Percentiles rank a stretch among this genome's conserved stretches.
Conservation (phyloP, 306 rosid species). For the Pachyrhizus erosus region DNA sequence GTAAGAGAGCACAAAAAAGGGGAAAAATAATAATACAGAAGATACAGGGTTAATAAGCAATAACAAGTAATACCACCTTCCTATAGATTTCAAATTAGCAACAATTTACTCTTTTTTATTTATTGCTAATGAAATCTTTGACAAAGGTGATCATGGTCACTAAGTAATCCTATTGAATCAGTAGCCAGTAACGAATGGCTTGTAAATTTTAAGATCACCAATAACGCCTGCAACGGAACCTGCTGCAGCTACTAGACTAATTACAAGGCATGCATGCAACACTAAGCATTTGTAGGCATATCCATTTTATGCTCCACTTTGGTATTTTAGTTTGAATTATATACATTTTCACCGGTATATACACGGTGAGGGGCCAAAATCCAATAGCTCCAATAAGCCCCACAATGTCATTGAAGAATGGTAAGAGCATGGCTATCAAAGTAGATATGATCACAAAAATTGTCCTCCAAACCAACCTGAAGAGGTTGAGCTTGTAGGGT, state of each 20-base stretch:
- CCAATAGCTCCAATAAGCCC: slow-evolving; percentile 55
- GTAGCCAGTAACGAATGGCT: slow-evolving; percentile 44
- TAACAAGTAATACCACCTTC: background rate
- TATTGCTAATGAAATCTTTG: slow-evolving; percentile 35
- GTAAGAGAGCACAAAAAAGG: background rate
- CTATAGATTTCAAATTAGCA: slow-evolving; percentile 28
- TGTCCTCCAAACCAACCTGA: slow-evolving; percentile 56
- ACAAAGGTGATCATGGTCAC: slow-evolving; percentile 30
- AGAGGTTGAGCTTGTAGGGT: slow-evolving; percentile 46
- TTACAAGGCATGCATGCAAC: slow-evolving; percentile 37
- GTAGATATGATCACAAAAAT: slow-evolving; percentile 44
- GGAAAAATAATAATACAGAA: background rate
- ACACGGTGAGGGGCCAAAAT: slow-evolving; percentile 64
- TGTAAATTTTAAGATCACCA: slow-evolving; percentile 38
- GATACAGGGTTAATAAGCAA: background rate
- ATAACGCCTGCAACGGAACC: slow-evolving; percentile 53
- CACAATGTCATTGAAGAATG: slow-evolving; percentile 56
- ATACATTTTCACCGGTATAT: slow-evolving; percentile 56
- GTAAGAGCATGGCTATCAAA: slow-evolving; percentile 49
- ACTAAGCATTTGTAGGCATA: slow-evolving; percentile 49
- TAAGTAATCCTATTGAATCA: background rate
- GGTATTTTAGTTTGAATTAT: slow-evolving; percentile 43
- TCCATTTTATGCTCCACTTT: slow-evolving; percentile 49
- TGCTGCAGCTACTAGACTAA: slow-evolving; percentile 39
- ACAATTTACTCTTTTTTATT: background rate